phyloP scores from a whole-genome alignment of 768 basidiomycete species.

The Hirschioporus abietinus region DNA sequence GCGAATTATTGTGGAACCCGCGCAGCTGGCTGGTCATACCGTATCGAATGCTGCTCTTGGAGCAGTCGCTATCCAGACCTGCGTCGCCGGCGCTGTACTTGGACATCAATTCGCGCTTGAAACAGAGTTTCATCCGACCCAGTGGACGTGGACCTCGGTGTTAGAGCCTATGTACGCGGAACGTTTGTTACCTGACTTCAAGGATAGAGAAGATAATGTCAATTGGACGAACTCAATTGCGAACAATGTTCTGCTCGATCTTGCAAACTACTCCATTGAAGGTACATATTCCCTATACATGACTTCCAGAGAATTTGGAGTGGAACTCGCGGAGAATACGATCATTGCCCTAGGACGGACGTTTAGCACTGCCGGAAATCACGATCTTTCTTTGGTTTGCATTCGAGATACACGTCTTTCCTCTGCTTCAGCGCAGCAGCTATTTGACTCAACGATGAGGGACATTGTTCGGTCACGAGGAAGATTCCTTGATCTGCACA shows the following conservation, averaged over 20 bases:
- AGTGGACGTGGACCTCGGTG: neutral
- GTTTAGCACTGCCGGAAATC: neutral
- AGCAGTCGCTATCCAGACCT: neutral
- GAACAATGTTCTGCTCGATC: neutral
- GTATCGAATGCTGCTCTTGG: neutral
- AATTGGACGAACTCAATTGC: neutral
- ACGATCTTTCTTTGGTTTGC: neutral
- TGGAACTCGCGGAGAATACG: neutral
- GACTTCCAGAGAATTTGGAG: neutral
- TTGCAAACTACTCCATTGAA: neutral
- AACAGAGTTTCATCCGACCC: neutral
- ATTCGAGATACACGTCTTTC: neutral
- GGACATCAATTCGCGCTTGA: neutral
- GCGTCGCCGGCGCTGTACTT: neutral
- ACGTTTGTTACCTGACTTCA: neutral
- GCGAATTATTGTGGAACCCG: conserved; percentile 22
- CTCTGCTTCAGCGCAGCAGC: neutral
- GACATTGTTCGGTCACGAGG: neutral
- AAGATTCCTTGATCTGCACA: neutral
- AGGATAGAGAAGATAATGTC: neutral
- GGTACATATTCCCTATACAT: neutral
- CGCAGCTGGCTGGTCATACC: neutral
- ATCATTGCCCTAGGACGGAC: neutral
- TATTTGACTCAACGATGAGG: neutral
- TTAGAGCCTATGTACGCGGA: neutral